phyloP scores from a whole-genome alignment of 345 rosid genomes.

The Acer campestre region DNA sequence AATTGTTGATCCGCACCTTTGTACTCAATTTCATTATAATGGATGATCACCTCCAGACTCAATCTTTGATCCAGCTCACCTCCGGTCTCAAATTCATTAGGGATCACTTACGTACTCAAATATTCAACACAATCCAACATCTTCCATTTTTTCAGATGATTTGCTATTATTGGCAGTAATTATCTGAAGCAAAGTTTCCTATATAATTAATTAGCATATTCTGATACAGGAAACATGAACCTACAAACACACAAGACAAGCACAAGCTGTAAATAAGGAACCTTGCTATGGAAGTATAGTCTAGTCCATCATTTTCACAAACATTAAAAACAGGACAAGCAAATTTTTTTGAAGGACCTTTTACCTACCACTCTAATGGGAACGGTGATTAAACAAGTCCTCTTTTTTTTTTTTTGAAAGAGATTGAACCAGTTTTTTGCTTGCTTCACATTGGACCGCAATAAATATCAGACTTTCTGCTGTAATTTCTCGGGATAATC shows the following conservation, averaged over 20 bases:
- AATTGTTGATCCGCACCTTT: too few relatives aligned
- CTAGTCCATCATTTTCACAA: not conserved
- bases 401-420: too few relatives aligned
- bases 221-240: not conserved
- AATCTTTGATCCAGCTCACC: too few relatives aligned
- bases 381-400: slow-evolving; percentile 5
- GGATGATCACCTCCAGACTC: too few relatives aligned
- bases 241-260: not conserved
- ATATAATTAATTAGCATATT: not conserved
- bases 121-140: not conserved
- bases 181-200: not conserved
- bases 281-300: not conserved
- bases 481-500: too few relatives aligned
- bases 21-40: too few relatives aligned
- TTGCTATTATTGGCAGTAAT: not conserved
- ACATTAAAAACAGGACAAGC: not conserved
- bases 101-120: too few relatives aligned
- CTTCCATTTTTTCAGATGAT: not conserved
- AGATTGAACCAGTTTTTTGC: not conserved
- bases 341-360: not conserved
- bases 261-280: not conserved
- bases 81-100: too few relatives aligned
- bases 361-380: not conserved
- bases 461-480: too few relatives aligned
- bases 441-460: not conserved